Percentiles rank a stretch among this genome's conserved stretches.
phyloP scores from a whole-genome alignment of 352 stramenopile genomes.

The Globisporangium acanthophoron region DNA sequence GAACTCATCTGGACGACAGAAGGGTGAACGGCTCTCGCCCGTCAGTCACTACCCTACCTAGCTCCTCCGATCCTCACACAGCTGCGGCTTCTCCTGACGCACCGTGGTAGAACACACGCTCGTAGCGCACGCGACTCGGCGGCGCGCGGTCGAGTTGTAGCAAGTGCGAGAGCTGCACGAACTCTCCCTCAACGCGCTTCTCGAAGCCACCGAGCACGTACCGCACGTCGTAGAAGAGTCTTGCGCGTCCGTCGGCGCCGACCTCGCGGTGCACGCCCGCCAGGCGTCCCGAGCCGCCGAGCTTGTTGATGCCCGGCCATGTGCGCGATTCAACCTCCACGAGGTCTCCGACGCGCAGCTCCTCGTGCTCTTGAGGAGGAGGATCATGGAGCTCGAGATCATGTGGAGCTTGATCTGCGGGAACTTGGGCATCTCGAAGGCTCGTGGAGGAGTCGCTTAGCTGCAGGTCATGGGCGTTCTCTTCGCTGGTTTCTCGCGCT shows the following conservation, averaged over 20 bases:
- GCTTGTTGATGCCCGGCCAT: conserved; percentile 87
- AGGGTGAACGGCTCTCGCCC: background rate
- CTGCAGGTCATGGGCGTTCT: too few species aligned
- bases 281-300: conserved; percentile 60
- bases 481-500: too few species aligned
- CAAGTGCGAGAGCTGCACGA: conserved; percentile 46
- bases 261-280: conserved; percentile 33
- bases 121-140: conserved; percentile 28
- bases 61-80: background rate
- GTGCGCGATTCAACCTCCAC: conserved; percentile 70
- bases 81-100: background rate
- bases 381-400: background rate
- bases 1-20: conserved; percentile 39
- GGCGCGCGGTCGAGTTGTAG: conserved; percentile 28
- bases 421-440: too few species aligned
- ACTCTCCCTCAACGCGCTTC: conserved; percentile 63
- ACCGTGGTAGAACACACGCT: conserved; percentile 64
- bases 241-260: conserved; percentile 7
- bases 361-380: conserved; percentile 1
- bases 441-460: too few species aligned
- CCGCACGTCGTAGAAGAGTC: conserved; percentile 72
- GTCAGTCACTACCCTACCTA: background rate
- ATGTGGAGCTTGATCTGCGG: background rate
- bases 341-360: conserved; percentile 19
- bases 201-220: conserved; percentile 81